Base-by-base conservation (phyloP, 2,329 filamentous ascomycete genomes). In the Beauveria pseudobassiana region DNA sequence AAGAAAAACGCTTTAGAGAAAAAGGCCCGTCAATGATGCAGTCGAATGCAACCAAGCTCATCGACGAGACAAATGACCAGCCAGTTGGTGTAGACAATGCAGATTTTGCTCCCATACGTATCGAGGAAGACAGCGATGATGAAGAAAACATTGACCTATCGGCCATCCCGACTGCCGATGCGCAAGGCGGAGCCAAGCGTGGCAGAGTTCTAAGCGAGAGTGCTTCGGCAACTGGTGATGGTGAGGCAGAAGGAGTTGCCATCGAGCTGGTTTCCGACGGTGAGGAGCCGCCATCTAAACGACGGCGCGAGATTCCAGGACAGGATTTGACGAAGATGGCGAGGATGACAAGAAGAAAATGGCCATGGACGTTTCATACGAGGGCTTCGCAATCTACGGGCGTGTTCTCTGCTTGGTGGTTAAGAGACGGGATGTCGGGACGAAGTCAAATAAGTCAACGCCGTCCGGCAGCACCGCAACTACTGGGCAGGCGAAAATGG, bases 311-410 rank as follows among this genome's bases (percentile, higher is more conserved):
- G 43, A 70, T 64, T 38, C 28, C n/a, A 20, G 68, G 61, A 40
- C 65, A 59, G 9, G 70, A 53, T 66, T 65, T 40, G 69, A 70
- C 54, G 69, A 69, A 26, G 75, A 71, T 20, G 72, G 71, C 20
- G 72, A 73, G 10, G 86, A 89, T 62, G 89, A 96, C 70, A 96
- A 97, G 77, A 97, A 99, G 79, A 98, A 97, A 74, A 77, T 96
- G 68, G 85, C 83, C 22, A 84, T 97, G 78, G 87, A 89, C 64
- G 95, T 93, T 28, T 87, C 87, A 16, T 99, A 98, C 75, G 92
- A 98, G 69, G 93, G 95, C 9, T 98, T 98, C 76, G 90, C 89
- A 68, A 97, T 99, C 70, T 96, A 96, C 76, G 92, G 95, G 12
- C 89, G 91, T 67, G 91, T 96, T 52, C 79, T 99, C 28, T 98